Evolutionary conservation across 352 stramenopile genomes (phyloP), one percentile per base, ranked within the genome.

Genomic region (Pythium oligandrum): DNA sequence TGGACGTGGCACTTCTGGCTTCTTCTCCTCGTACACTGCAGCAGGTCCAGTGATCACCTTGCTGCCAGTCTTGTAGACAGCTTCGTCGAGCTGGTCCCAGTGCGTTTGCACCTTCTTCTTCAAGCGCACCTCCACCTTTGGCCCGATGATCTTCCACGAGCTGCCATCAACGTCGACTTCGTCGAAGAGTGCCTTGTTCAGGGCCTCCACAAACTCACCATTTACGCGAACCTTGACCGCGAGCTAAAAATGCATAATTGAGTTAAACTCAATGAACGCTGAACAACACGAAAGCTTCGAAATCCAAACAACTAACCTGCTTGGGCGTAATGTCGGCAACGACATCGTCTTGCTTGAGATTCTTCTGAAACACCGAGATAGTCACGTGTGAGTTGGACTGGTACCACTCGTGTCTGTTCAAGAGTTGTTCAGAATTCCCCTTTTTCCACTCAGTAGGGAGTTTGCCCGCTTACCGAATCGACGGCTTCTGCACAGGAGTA

Each of bases 121-220:
- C 8, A 96, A 64, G 36, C 80, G 86, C 32, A 96, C 61, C 66
- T 96, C 88, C 44, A 96, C 75, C 48, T 95, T 95, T 3, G 76
- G 57, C 46, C 69, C 71, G 30, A 78, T 56, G 10, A 96, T 61
- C 34, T 74, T 75, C 63, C 78, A 86, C 45, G 72, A 71, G 49
- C 71, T 87, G 45, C 78, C 78, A 2, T 48, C 58, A 0, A 73
- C 57, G 12, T 81, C 73, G 11, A 96, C 66, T 48, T 89, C 68
- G 36, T 90, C 83, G 55, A 93, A 94, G 0, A 94, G 68, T 44
- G 52, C 26, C 53, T 86, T 78, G 55, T 86, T 53, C 11, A 91
- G 68, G 2, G 78, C 79, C 4, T 90, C 78, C 6, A 91, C 37
- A 4, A 75, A 49, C 51, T 81, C 63, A 1, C 67, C 73, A 39